Evolutionary conservation across 2,329 filamentous ascomycete genomes (phyloP), one percentile per base, ranked within the genome.

Genomic region (Emmonsia crescens): DNA sequence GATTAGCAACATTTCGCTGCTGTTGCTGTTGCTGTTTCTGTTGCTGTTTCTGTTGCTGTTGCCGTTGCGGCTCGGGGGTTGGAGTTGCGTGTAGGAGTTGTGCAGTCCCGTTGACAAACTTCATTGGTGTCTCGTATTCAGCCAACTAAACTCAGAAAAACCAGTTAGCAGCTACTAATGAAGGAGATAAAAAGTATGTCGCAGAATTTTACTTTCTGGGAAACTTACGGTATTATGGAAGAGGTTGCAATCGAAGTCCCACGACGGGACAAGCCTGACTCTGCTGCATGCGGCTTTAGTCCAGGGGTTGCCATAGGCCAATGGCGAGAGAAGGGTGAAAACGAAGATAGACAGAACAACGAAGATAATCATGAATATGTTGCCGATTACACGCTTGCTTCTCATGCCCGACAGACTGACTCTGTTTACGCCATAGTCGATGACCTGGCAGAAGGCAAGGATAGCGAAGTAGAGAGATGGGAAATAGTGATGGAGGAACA

Each of bases 401-500:
- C 83, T 85, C 49, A 92, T 76, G 24, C 88, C 85, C 58, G 91
- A 76, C 36, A 83, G 78, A 54, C 82, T 79, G 67, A 96, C 81
- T 56, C 94, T 87, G 67, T 85, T 86, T 62, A 89, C 89, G 61
- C 85, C 74, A 71, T 91, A 96, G 76, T 99, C 94, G 76, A 91
- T 93, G 57, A 89, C 83, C 76, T 97, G 93, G 75, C 88, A 94
- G 61, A 96, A 82, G 9, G 89, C 86, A 67, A 97, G 87, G 70
- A 99, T 86, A 65, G 89, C 91, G 73, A 99, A 99, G 79, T 96
- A 96, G 16, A 99, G 84, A 1, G 94, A 94, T 0, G 94, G 94
- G 77, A 99, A 94, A 76, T 99, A 99, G 78, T 99, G 94, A 76
- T 99, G 94, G 64, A 99, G 81, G 83, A 99, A 99, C 42, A 99